Evolutionary conservation across 805 yeast genomes (phyloP).

Genomic region (Henningerozyma blattae): DNA sequence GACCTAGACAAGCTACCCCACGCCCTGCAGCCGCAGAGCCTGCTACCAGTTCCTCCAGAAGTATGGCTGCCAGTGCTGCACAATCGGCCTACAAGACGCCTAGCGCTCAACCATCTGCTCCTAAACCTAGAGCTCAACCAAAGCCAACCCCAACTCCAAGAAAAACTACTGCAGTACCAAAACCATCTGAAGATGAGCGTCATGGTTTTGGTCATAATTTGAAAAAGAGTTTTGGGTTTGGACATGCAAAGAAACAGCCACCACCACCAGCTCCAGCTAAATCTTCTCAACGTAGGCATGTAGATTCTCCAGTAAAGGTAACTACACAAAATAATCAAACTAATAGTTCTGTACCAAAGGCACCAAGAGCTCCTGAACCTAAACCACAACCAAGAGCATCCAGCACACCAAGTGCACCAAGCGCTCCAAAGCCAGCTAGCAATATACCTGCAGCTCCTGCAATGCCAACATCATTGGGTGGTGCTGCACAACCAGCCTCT

Average conservation of each 20-base stretch:
- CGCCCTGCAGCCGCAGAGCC: slow-evolving; percentile 5
- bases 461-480: slow-evolving; percentile 34
- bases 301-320: too few relatives aligned
- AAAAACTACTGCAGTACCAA: slow-evolving; percentile 24
- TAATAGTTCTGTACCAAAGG: too few relatives aligned
- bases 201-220: slow-evolving; percentile 31
- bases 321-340: too few relatives aligned
- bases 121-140: slow-evolving; percentile 7
- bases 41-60: slow-evolving; percentile 10
- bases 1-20: background rate
- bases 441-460: slow-evolving; percentile 3
- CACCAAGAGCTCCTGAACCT: too few relatives aligned
- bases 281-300: too few relatives aligned
- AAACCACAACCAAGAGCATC: too few relatives aligned
- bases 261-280: slow-evolving; percentile 55
- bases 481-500: slow-evolving; percentile 49
- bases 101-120: slow-evolving; percentile 3
- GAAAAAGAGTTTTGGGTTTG: slow-evolving; percentile 19
- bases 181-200: slow-evolving; percentile 23
- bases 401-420: too few relatives aligned
- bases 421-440: too few relatives aligned
- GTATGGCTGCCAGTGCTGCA: slow-evolving; percentile 1
- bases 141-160: slow-evolving; percentile 16
- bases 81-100: background rate
- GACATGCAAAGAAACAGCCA: slow-evolving; percentile 29